Conservation (phyloP, 805 yeast genomes). For the Priceomyces castillae region DNA sequence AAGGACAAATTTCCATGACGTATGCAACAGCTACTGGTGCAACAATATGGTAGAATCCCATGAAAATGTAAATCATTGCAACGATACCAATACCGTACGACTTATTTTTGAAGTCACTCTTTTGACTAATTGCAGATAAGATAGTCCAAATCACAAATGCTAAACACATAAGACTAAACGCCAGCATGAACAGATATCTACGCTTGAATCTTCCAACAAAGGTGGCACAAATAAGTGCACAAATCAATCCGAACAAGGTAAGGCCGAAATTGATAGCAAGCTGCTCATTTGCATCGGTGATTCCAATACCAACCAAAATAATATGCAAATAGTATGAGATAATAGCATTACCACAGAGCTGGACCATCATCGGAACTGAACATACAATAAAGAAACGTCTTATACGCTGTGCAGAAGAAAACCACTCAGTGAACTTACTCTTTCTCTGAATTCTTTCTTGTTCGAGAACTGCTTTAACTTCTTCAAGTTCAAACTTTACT, state of each 20-base stretch:
- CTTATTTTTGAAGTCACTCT: conserved; percentile 16
- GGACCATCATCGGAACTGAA: conserved; percentile 35
- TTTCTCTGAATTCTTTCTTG: conserved; percentile 1
- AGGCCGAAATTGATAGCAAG: conserved; percentile 4
- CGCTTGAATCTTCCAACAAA: conserved; percentile 1
- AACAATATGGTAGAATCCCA: conserved; percentile 2
- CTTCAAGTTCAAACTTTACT: conserved; percentile 20
- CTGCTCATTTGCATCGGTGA: conserved; percentile 8
- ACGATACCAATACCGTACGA: conserved; percentile 8
- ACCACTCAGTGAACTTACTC: conserved; percentile 1
- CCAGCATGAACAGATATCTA: neutral
- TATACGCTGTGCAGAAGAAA: neutral
- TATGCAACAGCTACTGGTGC: neutral
- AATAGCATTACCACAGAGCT: conserved; percentile 47
- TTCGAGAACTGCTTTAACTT: conserved; percentile 5
- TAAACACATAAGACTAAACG: conserved; percentile 16
- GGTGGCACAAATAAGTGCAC: neutral
- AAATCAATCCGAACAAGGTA: neutral
- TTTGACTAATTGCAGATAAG: conserved; percentile 20
- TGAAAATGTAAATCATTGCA: conserved; percentile 3
- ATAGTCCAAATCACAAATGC: conserved; percentile 24
- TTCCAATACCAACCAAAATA: conserved; percentile 15
- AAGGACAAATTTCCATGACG: conserved; percentile 4
- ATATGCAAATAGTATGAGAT: conserved; percentile 28
- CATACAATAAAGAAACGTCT: conserved; percentile 7